These are phyloP conservation scores for Phyllostachys edulis DNA, from an alignment of 176 grass and related monocot genomes.

Conservation along the genomic window DNA sequence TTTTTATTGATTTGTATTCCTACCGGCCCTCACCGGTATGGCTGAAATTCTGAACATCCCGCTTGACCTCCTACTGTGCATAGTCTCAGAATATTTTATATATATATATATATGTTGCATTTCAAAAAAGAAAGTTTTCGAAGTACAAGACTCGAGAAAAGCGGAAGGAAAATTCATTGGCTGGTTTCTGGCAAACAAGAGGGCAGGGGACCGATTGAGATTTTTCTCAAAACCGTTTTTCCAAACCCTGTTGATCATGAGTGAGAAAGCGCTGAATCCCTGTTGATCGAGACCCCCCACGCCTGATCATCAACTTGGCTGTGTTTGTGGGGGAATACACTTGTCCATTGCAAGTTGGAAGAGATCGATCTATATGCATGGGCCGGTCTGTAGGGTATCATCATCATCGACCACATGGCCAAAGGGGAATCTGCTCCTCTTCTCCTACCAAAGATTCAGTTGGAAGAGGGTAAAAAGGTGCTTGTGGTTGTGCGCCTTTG, in stretches of 20 bases:
- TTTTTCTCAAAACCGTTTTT: neutral
- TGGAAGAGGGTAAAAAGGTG: neutral
- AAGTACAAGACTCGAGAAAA: neutral
- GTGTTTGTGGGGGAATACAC: conserved; percentile 29
- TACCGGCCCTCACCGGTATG: no score
- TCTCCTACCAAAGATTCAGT: conserved; percentile 36
- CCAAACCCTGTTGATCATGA: conserved; percentile 6
- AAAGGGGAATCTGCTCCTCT: conserved; percentile 22
- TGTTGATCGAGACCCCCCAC: conserved; percentile 21
- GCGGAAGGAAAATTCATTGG: neutral
- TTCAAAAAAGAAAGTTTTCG: neutral
- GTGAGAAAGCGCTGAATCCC: neutral
- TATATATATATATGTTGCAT: no score
- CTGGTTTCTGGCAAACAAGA: neutral
- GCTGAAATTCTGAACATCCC: no score
- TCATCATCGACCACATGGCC: conserved; percentile 12
- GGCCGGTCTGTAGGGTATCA: neutral
- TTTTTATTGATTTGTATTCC: no score
- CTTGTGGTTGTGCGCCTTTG: conserved; percentile 30
- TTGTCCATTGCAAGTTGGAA: neutral
- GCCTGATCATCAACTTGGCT: conserved; percentile 5
- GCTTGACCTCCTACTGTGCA: no score
- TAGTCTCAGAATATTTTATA: no score
- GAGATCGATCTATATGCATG: neutral
- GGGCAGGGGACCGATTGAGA: neutral